Conservation (phyloP, 2,329 filamentous ascomycete species). For the Phialophora expanda region DNA sequence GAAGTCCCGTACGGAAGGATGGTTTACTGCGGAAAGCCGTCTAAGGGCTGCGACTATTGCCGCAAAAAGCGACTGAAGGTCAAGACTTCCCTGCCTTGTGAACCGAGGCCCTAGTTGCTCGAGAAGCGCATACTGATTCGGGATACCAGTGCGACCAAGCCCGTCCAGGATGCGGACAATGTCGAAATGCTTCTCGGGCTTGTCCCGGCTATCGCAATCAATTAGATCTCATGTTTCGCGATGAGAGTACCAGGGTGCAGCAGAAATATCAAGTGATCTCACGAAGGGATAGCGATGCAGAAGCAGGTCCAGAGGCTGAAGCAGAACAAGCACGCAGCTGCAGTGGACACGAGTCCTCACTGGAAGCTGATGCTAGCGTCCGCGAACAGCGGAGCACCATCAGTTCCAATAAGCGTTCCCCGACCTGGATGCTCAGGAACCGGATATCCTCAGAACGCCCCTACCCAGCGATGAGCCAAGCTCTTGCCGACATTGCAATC, state of each 20-base stretch:
- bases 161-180: slow-evolving; percentile 67
- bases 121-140: slow-evolving; percentile 11
- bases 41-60: slow-evolving; percentile 53
- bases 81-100: neutral
- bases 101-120: slow-evolving; percentile 6
- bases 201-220: slow-evolving; percentile 70
- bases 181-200: slow-evolving; percentile 62
- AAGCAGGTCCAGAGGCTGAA: slow-evolving; percentile 1
- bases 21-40: slow-evolving; percentile 53
- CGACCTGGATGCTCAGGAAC: neutral
- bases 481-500: slow-evolving; percentile 22
- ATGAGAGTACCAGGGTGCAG: slow-evolving; percentile 59
- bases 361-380: neutral
- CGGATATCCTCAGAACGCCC: neutral
- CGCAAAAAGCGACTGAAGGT: slow-evolving; percentile 51
- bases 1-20: slow-evolving; percentile 37
- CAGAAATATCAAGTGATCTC: slow-evolving; percentile 14
- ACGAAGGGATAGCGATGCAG: neutral
- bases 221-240: slow-evolving; percentile 68
- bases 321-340: neutral
- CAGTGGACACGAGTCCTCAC: neutral
- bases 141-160: slow-evolving; percentile 63
- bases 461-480: neutral
- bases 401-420: neutral
- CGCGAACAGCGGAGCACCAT: neutral